Evolutionary conservation across 1,139 yeast species (phyloP).

Genomic region (Fermentozyma sake): DNA sequence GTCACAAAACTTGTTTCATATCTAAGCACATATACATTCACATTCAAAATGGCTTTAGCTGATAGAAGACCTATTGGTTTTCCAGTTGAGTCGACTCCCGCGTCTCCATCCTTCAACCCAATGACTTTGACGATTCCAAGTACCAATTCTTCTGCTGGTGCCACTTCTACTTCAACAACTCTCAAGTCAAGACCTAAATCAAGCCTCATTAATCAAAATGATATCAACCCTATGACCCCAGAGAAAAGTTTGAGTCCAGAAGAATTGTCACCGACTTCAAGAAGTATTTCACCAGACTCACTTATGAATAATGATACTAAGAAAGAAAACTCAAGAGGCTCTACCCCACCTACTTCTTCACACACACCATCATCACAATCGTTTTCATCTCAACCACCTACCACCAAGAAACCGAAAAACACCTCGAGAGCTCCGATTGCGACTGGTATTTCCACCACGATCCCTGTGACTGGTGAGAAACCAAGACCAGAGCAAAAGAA

Average conservation of each 20-base stretch:
- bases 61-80: conserved; percentile 54
- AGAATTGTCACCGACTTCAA: conserved; percentile 35
- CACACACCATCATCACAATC: conserved; percentile 9
- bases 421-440: conserved; percentile 48
- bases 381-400: conserved; percentile 10
- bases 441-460: conserved; percentile 71
- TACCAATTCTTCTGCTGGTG: conserved; percentile 3
- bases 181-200: background rate
- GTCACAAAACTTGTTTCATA: too few species aligned
- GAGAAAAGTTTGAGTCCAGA: conserved; percentile 22
- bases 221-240: conserved; percentile 14
- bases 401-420: conserved; percentile 32
- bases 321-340: conserved; percentile 12
- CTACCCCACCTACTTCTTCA: conserved; percentile 14
- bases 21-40: too few species aligned
- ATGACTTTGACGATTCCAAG: conserved; percentile 25
- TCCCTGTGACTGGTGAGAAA: conserved; percentile 78
- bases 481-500: conserved; percentile 64
- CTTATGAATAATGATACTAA: conserved; percentile 27
- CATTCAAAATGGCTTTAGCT: conserved; percentile 55
- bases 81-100: conserved; percentile 34
- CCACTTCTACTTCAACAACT: conserved; percentile 2
- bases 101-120: conserved; percentile 46
- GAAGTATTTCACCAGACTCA: conserved; percentile 45
- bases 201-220: conserved; percentile 1